Evolutionary conservation across 768 basidiomycete genomes (phyloP).

Genomic region (Tricholoma flavovirens): DNA sequence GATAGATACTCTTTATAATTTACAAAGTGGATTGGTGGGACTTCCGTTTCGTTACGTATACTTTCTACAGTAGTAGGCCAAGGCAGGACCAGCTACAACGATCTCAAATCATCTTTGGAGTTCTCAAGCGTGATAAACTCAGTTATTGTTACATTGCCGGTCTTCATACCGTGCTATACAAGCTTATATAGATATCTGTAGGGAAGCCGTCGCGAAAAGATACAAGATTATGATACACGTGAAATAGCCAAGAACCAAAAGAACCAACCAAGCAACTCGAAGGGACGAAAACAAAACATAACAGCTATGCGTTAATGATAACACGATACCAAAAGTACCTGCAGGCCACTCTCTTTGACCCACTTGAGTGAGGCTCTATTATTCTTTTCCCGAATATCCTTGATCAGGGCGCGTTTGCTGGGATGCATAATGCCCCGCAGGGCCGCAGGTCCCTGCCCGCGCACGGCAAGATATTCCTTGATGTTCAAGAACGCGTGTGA

Average conservation of each 20-base stretch:
- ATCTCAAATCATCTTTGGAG: not conserved
- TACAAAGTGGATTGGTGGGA: not conserved
- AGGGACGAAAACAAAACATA: no score
- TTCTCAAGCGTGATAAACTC: not conserved
- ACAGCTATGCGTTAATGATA: constrained; percentile 24
- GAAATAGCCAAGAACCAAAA: not conserved
- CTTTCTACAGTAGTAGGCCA: not conserved
- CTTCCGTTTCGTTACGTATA: not conserved
- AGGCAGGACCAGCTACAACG: not conserved
- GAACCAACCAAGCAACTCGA: not conserved
- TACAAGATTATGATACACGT: not conserved
- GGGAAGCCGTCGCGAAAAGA: not conserved
- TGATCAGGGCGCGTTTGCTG: constrained; percentile 54
- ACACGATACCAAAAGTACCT: constrained; percentile 57
- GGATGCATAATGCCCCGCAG: constrained; percentile 59
- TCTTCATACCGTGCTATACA: not conserved
- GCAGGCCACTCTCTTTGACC: constrained; percentile 61
- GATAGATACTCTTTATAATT: not conserved
- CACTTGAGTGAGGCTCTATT: constrained; percentile 41
- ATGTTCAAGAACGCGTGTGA: constrained; percentile 65
- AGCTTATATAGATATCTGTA: not conserved
- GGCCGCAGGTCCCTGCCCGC: constrained; percentile 56
- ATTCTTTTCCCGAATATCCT: constrained; percentile 46
- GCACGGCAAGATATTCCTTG: constrained; percentile 63
- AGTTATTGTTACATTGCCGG: not conserved